phyloP scores from a whole-genome alignment of 148 eudicot genomes.

The Camellia lanceoleosa region DNA sequence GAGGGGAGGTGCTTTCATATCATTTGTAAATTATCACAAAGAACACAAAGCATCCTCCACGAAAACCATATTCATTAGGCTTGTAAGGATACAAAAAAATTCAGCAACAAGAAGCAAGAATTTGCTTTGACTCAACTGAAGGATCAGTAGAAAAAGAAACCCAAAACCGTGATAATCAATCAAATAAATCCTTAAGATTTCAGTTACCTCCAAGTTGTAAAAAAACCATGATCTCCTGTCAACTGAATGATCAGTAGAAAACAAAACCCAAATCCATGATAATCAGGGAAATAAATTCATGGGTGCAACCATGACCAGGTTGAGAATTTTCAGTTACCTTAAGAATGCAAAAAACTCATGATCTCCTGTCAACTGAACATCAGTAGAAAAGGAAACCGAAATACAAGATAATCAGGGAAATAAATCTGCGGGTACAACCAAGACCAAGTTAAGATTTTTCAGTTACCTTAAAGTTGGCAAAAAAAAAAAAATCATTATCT shows the following conservation, averaged over 20 bases:
- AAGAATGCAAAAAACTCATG: not conserved
- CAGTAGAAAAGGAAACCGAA: not conserved
- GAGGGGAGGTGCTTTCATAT: not conserved
- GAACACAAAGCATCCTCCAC: not conserved
- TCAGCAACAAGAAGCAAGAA: not conserved
- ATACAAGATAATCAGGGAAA: not conserved
- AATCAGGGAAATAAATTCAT: constrained; percentile 7
- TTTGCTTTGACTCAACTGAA: not conserved
- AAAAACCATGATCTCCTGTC: constrained; percentile 13
- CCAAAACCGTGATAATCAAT: not conserved
- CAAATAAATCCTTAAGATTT: not conserved
- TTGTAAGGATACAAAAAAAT: not conserved
- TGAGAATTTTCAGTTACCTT: constrained; percentile 10
- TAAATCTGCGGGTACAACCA: not conserved
- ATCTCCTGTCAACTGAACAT: constrained; percentile 13
- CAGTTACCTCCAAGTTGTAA: constrained; percentile 10
- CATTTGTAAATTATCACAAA: not conserved
- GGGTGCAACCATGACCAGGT: constrained; percentile 5
- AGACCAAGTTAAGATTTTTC: constrained; percentile 1
- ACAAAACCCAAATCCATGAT: not conserved
- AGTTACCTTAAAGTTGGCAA: constrained; percentile 9
- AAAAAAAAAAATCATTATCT: constrained; percentile 5
- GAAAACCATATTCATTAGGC: not conserved
- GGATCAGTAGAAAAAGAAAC: not conserved
- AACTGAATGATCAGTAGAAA: not conserved